These are phyloP conservation scores for Pseudonitzschia delicatissima DNA, from an alignment of 108 stramenopile genomes.

Conservation along the genomic window DNA sequence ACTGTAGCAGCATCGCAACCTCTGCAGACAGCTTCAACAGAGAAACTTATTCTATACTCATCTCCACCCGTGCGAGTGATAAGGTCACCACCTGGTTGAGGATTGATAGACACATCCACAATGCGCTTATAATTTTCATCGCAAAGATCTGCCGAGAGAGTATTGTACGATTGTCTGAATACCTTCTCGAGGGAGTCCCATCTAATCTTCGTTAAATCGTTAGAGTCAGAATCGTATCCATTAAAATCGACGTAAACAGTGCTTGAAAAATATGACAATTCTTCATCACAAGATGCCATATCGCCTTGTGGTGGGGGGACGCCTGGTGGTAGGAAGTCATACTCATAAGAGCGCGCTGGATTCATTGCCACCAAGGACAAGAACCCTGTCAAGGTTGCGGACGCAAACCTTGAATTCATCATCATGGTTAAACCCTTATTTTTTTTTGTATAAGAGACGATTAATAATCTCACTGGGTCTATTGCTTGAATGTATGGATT, in stretches of 20 bases:
- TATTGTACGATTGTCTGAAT: slow-evolving; percentile 32
- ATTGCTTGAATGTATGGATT: too few species aligned
- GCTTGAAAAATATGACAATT: slow-evolving; percentile 15
- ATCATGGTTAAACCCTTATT: not conserved
- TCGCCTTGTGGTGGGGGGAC: not conserved
- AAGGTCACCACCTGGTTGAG: slow-evolving; percentile 1
- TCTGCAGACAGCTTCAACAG: slow-evolving; percentile 22
- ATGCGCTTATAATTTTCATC: slow-evolving; percentile 14
- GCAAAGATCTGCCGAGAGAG: slow-evolving; percentile 22
- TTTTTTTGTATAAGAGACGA: not conserved
- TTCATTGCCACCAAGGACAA: not conserved
- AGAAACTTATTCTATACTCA: slow-evolving; percentile 15
- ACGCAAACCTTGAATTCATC: not conserved
- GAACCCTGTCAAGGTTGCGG: not conserved
- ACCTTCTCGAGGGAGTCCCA: slow-evolving; percentile 14
- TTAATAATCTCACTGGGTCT: not conserved
- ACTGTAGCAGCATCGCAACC: slow-evolving; percentile 17
- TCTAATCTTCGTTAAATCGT: slow-evolving; percentile 20
- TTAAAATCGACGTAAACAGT: slow-evolving; percentile 32
- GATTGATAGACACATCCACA: slow-evolving; percentile 14
- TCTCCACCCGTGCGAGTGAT: slow-evolving; percentile 25
- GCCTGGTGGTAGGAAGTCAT: not conserved
- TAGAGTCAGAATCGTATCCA: slow-evolving; percentile 22
- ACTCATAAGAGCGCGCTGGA: not conserved
- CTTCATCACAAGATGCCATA: not conserved